Evolutionary conservation across 1,139 yeast species (phyloP).

Genomic region (Zygoascus sp.): DNA sequence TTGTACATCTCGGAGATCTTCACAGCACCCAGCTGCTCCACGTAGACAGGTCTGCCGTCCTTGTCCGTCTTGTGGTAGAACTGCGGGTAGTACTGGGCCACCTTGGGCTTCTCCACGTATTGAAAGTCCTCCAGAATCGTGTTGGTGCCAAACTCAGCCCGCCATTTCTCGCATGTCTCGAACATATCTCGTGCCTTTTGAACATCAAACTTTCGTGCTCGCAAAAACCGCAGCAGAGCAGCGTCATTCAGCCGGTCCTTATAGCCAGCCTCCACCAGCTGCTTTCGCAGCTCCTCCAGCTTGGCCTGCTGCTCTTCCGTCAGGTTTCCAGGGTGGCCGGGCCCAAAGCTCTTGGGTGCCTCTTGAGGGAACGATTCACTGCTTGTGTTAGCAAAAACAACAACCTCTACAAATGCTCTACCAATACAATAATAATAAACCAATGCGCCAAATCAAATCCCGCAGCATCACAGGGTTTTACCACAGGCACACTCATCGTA

Average conservation of each 20-base stretch:
- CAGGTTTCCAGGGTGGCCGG: conserved; percentile 82
- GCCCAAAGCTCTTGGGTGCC: conserved; percentile 54
- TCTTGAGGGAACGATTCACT: conserved; percentile 56
- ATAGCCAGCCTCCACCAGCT: conserved; percentile 61
- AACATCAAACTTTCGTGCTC: conserved; percentile 93
- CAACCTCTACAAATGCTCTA: too few relatives aligned
- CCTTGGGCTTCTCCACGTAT: conserved; percentile 84
- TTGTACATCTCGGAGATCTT: conserved; percentile 87
- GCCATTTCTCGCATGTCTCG: conserved; percentile 85
- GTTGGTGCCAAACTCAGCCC: conserved; percentile 79
- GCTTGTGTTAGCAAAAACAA: conserved; percentile 9
- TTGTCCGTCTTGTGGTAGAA: conserved; percentile 95
- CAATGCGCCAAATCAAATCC: too few relatives aligned
- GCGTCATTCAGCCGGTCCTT: conserved; percentile 80
- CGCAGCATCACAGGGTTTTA: too few relatives aligned
- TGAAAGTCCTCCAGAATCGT: conserved; percentile 82
- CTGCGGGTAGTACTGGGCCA: conserved; percentile 89
- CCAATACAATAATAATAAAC: too few relatives aligned
- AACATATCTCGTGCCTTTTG: conserved; percentile 78
- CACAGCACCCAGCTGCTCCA: conserved; percentile 89
- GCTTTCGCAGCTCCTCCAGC: conserved; percentile 54
- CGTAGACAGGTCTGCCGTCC: conserved; percentile 94
- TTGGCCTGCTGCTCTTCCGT: conserved; percentile 62
- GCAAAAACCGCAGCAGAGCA: conserved; percentile 79
- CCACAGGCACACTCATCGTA: too few relatives aligned